Conservation (phyloP, 805 yeast genomes). For the Maudiozyma serrabonitensis region DNA sequence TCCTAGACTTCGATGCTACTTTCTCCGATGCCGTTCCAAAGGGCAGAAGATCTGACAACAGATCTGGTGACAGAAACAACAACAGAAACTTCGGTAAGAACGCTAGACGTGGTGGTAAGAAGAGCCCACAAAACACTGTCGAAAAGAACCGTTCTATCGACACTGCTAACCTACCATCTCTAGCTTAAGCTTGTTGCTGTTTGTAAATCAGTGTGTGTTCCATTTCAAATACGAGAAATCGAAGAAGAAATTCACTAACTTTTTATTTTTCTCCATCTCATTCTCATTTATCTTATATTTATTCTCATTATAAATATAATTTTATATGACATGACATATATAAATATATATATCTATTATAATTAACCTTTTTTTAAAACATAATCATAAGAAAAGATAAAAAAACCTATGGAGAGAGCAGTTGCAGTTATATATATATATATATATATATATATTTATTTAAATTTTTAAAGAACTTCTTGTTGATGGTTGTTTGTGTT, state of each 20-base stretch:
- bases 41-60: conserved; percentile 18
- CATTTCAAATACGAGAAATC: not conserved
- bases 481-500: too few species aligned
- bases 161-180: conserved; percentile 69
- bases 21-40: conserved; percentile 50
- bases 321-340: conserved; percentile 1
- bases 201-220: not conserved
- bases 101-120: conserved; percentile 29
- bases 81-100: conserved; percentile 21
- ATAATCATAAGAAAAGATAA: not conserved
- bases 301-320: not conserved
- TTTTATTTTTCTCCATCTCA: not conserved
- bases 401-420: not conserved
- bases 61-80: not conserved
- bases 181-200: conserved; percentile 30
- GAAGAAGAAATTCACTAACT: not conserved
- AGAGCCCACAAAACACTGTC: conserved; percentile 20
- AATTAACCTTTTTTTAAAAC: not conserved
- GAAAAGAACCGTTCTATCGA: conserved; percentile 34
- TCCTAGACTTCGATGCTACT: conserved; percentile 63
- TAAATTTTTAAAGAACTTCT: too few species aligned
- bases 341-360: not conserved
- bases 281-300: not conserved
- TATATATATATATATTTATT: not conserved
- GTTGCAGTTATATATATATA: not conserved